Evolutionary conservation across 116 monocot genomes (phyloP), one percentile per base, ranked within the genome.

Genomic region (Thalassia testudinum): DNA sequence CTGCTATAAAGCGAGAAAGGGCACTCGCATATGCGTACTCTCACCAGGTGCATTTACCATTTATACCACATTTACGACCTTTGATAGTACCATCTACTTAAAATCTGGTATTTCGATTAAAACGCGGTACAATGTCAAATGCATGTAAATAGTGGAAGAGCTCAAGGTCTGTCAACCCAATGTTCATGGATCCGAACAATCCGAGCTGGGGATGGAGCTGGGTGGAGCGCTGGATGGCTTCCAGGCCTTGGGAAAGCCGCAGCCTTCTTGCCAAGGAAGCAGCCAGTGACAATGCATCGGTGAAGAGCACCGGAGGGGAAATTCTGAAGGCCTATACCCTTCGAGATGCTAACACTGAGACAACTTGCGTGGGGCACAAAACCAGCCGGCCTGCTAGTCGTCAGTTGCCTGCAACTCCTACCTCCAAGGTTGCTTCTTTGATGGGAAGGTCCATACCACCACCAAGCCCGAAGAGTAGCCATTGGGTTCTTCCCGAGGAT

Each of bases 151-250:
- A 68, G 61, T 61, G 68, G 61, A 70, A 64, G 58, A 58, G 37
- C 27, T 78, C 85, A 15, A 81, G 76, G 56, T 65, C 80, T 37
- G 71, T 45, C 24, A 81, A 68, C 24, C 76, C 75, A 16, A 64
- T 76, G 74, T 91, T 91, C 68, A 76, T 75, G 23, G 91, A 91
- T 27, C 78, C 78, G 0, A 70, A 57, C 65, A 91, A 91, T 59
- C 81, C 75, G 1, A 76, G 71, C 20, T 91, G 91, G 85, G 91
- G 91, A 5, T 91, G 91, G 91, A 91, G 91, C 78, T 91, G 91
- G 85, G 30, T 78, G 27, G 91, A 91, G 68, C 81, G 85, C 5
- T 85, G 91, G 91, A 85, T 80, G 81, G 75, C 84, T 15, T 66
- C 81, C 14, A 66, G 63, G 57, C 81, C 91, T 21, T 81, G 75